Conservation (phyloP, 116 monocot genomes). For the Thalassia testudinum region DNA sequence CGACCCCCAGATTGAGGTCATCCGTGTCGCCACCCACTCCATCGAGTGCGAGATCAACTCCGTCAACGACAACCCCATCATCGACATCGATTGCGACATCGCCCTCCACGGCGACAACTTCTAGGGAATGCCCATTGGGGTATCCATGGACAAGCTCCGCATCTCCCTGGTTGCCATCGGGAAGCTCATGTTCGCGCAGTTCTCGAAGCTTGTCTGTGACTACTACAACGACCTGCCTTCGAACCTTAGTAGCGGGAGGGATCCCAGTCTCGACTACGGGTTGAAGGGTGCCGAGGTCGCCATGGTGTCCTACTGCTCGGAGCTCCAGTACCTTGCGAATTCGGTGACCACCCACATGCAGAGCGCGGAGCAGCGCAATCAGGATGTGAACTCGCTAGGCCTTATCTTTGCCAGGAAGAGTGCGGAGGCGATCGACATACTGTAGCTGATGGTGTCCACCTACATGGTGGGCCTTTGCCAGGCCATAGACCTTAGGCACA, state of each 20-base stretch:
- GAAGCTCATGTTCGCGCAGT: constrained; percentile 31
- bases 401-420: constrained; percentile 25
- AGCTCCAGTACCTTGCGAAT: too few species aligned
- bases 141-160: constrained; percentile 70
- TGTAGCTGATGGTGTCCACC: constrained; percentile 23
- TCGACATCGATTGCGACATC: constrained; percentile 20
- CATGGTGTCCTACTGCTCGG: too few species aligned
- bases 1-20: constrained; percentile 23
- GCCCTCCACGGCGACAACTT: constrained; percentile 82
- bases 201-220: constrained; percentile 36
- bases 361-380: too few species aligned
- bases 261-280: too few species aligned
- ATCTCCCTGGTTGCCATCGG: constrained; percentile 24
- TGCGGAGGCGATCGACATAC: constrained; percentile 16
- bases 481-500: too few species aligned
- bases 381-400: too few species aligned
- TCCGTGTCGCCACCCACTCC: constrained; percentile 16
- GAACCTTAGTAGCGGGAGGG: constrained; percentile 16
- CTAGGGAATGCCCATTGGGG: constrained; percentile 72
- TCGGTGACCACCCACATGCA: too few species aligned
- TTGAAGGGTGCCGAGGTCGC: constrained; percentile 30
- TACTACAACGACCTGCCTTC: constrained; percentile 33
- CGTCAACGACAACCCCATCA: constrained; percentile 31
- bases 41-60: constrained; percentile 34
- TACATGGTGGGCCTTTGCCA: constrained; percentile 25